Evolutionary conservation across 108 stramenopile species (phyloP), one percentile per base, ranked within the genome.

Genomic region (Conticribra guillardii): DNA sequence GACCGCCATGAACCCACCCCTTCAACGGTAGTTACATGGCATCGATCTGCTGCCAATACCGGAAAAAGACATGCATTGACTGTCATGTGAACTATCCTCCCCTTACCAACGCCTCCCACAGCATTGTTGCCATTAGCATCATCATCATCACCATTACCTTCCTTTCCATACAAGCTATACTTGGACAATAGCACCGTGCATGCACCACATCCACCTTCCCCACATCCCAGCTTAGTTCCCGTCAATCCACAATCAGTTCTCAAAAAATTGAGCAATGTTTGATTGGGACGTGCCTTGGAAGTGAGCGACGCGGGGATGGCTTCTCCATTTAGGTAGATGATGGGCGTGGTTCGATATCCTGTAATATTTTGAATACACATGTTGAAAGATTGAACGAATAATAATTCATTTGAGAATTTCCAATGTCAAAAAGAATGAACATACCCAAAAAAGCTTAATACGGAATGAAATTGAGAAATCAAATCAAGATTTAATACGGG

Each of bases 1-100:
- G 62, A 19, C 15, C 47, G 46, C 72, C 72, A 73, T 18, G 69
- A 73, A 0, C 97, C 95, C 34, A 97, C 69, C 9, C 96, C 96
- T 80, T 98, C 97, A 4, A 98, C 84, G 18, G 96, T 98, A 8
- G 95, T 96, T 17, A 98, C 84, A 57, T 95, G 87, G 60, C 84
- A 85, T 16, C 92, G 86, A 74, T 96, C 95, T 15, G 91, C 89
- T 0, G 89, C 89, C 33, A 94, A 60, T n/a, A 90, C 84, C 3
- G 97, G 97, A 66, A 92, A 91, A 8, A 98, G 80, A 78, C 97
- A 98, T 2, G 96, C 97, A 60, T 98, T 98, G 37, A 91, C 95
- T 7, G 90, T 51, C 44, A 57, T 52, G 64, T 95, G 95, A 21
- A 66, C 68, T 0, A 82, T 64, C n/a, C 7, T 56, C 29, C 44